These are phyloP conservation scores for Afroboletus lepidellus DNA, from an alignment of 1,284 basidiomycete genomes.

Conservation along the genomic window DNA sequence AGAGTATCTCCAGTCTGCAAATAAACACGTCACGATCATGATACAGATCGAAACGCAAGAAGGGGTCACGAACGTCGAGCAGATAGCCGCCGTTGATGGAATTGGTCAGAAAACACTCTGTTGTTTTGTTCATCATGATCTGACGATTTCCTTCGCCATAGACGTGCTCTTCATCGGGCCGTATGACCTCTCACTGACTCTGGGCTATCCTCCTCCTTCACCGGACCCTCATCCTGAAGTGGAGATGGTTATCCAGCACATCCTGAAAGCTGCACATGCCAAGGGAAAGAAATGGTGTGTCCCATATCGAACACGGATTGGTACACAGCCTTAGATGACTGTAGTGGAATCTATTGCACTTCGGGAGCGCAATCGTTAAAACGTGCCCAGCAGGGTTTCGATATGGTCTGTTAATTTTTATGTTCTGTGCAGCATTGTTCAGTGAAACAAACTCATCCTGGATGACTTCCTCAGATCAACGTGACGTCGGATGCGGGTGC, in stretches of 20 bases:
- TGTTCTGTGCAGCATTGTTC: neutral
- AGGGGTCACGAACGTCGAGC: slow-evolving; percentile 56
- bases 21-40: slow-evolving; percentile 57
- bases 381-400: slow-evolving; percentile 56
- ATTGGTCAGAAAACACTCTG: slow-evolving; percentile 44
- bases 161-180: slow-evolving; percentile 67
- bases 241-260: slow-evolving; percentile 59
- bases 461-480: slow-evolving; percentile 43
- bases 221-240: slow-evolving; percentile 63
- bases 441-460: neutral
- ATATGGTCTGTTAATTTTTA: slow-evolving; percentile 45
- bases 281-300: slow-evolving; percentile 67
- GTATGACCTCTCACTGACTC: slow-evolving; percentile 61
- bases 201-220: slow-evolving; percentile 57
- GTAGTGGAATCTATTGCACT: slow-evolving; percentile 47
- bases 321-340: neutral
- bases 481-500: slow-evolving; percentile 48
- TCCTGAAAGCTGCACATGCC: slow-evolving; percentile 51
- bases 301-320: neutral
- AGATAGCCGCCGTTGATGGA: slow-evolving; percentile 62
- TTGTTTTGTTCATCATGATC: neutral
- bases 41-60: slow-evolving; percentile 68
- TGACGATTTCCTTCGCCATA: slow-evolving; percentile 10
- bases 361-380: slow-evolving; percentile 49
- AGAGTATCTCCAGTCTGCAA: slow-evolving; percentile 57